Evolutionary conservation across 2,329 filamentous ascomycete genomes (phyloP).

Genomic region (Raffaelea arxii): DNA sequence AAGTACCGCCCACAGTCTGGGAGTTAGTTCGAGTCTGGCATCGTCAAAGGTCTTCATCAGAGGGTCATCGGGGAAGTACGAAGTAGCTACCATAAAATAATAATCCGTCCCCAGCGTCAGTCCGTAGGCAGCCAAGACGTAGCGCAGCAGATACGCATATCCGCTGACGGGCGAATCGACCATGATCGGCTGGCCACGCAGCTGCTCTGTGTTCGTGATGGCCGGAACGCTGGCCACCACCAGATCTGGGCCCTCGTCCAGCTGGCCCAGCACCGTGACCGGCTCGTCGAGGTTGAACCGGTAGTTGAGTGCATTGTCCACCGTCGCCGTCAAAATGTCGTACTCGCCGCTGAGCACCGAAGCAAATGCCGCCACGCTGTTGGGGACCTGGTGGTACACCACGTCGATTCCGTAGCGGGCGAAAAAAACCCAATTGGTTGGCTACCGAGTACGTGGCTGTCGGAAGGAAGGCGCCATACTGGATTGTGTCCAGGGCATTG

Average conservation of each 20-base stretch:
- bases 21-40: background rate
- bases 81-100: slow-evolving; percentile 5
- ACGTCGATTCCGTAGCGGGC: slow-evolving; percentile 61
- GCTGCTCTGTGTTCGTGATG: slow-evolving; percentile 13
- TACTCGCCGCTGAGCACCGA: slow-evolving; percentile 39
- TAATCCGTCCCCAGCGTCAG: slow-evolving; percentile 36
- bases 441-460: slow-evolving; percentile 77
- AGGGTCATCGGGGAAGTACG: too few species aligned
- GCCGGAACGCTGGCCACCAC: slow-evolving; percentile 17
- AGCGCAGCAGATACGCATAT: slow-evolving; percentile 60
- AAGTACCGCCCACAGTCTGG: slow-evolving; percentile 17
- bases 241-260: slow-evolving; percentile 21
- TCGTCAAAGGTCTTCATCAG: background rate
- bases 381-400: slow-evolving; percentile 78
- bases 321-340: slow-evolving; percentile 48
- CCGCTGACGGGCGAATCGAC: slow-evolving; percentile 78
- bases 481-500: slow-evolving; percentile 1
- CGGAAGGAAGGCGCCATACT: slow-evolving; percentile 48
- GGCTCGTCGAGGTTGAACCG: slow-evolving; percentile 17
- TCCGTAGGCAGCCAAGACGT: slow-evolving; percentile 75
- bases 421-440: slow-evolving; percentile 75
- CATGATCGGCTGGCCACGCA: slow-evolving; percentile 48
- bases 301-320: slow-evolving; percentile 33
- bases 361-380: slow-evolving; percentile 78
- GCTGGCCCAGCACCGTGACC: slow-evolving; percentile 20